Percentiles rank a stretch among this genome's conserved stretches.
phyloP scores from a whole-genome alignment of 768 basidiomycete genomes.

The Trametes cubensis region DNA sequence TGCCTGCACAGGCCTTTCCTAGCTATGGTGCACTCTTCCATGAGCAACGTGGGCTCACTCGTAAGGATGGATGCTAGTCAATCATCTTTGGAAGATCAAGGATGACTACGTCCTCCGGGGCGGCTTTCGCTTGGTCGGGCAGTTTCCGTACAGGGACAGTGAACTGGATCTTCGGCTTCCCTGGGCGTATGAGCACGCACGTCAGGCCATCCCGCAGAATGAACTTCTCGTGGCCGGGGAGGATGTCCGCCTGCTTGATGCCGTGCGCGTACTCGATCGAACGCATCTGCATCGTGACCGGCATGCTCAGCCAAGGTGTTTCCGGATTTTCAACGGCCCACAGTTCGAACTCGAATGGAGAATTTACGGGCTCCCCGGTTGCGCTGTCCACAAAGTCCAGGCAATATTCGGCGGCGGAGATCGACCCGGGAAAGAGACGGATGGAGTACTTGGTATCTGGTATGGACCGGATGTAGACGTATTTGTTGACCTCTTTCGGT shows the following conservation, averaged over 20 bases:
- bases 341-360: slow-evolving; percentile 3
- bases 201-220: background rate
- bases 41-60: too few relatives aligned
- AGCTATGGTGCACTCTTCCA: slow-evolving; percentile 15
- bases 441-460: background rate
- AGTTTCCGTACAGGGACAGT: background rate
- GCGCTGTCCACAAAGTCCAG: background rate
- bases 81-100: background rate
- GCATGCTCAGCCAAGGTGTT: background rate
- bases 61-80: too few relatives aligned
- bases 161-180: background rate
- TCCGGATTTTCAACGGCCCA: background rate
- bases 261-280: background rate
- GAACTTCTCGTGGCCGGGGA: background rate
- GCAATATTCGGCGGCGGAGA: background rate
- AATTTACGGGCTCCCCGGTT: background rate
- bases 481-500: background rate
- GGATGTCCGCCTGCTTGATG: background rate
- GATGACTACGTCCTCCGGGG: background rate
- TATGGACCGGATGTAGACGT: background rate
- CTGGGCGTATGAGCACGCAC: background rate
- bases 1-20: slow-evolving; percentile 31
- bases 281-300: background rate
- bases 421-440: background rate
- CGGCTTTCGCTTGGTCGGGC: background rate